Conservation (phyloP, 2,329 filamentous ascomycete genomes). For the Trichoderma simmonsii region DNA sequence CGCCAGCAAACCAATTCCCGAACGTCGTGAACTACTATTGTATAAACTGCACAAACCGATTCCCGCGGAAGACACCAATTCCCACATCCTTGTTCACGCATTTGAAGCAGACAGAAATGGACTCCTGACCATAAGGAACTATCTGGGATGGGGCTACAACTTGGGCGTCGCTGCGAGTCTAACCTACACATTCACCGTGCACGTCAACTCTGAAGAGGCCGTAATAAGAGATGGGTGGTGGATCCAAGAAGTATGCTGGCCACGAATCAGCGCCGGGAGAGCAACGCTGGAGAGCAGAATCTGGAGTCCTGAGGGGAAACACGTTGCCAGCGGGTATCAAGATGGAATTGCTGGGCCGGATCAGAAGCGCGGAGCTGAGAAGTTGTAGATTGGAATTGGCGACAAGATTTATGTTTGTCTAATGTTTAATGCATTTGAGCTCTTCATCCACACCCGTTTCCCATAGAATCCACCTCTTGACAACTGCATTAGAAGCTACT, state of each 20-base stretch:
- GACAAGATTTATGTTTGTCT: background rate
- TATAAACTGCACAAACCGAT: constrained; percentile 48
- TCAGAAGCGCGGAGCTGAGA: background rate
- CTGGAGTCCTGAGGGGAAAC: constrained; percentile 51
- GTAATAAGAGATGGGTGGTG: constrained; percentile 53
- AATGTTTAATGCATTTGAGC: background rate
- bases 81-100: constrained; percentile 48
- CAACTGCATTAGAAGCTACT: background rate
- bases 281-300: constrained; percentile 48
- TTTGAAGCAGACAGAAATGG: constrained; percentile 53
- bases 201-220: constrained; percentile 46
- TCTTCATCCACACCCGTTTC: background rate
- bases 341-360: constrained; percentile 44
- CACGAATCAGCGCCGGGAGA: constrained; percentile 45
- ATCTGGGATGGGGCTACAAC: constrained; percentile 45
- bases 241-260: constrained; percentile 51
- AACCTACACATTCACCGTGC: constrained; percentile 51
- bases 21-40: constrained; percentile 46
- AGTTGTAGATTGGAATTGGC: background rate
- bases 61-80: constrained; percentile 39
- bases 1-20: constrained; percentile 38
- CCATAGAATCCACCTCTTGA: background rate
- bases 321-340: constrained; percentile 54
- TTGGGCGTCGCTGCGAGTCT: constrained; percentile 44
- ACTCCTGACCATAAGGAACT: constrained; percentile 48